A percentile compares a stretch with the other conserved stretches of the same genome.
Evolutionary conservation across 305 asterid genomes (phyloP).

Genomic region (Fraxinus sp.): DNA sequence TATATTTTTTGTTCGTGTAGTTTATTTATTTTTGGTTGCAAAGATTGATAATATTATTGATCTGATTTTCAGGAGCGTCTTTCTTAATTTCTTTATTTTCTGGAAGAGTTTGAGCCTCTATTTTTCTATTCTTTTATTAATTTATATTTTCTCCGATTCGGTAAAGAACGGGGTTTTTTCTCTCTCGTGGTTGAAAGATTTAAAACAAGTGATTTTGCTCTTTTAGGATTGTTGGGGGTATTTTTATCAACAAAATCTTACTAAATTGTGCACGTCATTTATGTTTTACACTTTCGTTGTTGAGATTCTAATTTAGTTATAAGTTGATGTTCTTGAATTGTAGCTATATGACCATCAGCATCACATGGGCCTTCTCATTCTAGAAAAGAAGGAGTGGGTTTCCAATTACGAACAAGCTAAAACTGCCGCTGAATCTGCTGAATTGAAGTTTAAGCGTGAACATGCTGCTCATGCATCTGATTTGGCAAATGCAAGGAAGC

Average conservation of each 20-base stretch:
- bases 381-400: constrained; percentile 85
- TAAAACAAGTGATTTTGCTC: neutral
- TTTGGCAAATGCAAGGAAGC: constrained; percentile 63
- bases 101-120: constrained; percentile 1
- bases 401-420: constrained; percentile 68
- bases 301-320: neutral
- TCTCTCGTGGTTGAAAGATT: neutral
- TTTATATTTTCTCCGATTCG: constrained; percentile 21
- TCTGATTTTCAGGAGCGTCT: neutral
- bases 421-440: constrained; percentile 63
- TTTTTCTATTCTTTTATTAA: constrained; percentile 14
- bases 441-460: constrained; percentile 54
- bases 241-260: constrained; percentile 4
- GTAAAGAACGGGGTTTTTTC: constrained; percentile 8
- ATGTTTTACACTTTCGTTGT: constrained; percentile 1
- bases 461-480: constrained; percentile 67
- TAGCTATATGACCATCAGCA: constrained; percentile 84
- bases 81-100: neutral
- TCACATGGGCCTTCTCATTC: constrained; percentile 91
- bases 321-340: neutral
- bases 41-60: neutral
- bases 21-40: neutral
- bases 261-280: neutral
- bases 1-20: neutral
- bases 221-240: neutral